phyloP scores from a whole-genome alignment of 116 monocot species.

The Posidonia oceanica region DNA sequence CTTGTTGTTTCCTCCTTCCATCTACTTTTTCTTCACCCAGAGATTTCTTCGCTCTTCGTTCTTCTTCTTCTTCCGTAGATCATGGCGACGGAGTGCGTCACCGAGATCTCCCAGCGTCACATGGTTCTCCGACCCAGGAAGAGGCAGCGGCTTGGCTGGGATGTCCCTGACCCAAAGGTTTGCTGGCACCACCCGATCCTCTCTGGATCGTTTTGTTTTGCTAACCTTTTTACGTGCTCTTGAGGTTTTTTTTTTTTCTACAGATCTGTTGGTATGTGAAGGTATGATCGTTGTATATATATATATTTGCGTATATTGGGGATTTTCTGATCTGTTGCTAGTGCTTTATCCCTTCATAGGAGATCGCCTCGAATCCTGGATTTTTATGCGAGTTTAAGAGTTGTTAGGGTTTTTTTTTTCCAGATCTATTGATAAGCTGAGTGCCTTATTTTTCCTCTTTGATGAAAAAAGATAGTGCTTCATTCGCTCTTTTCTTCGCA shows the following conservation, averaged over 20 bases:
- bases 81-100: slow-evolving; percentile 51
- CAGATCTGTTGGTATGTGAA: slow-evolving; percentile 19
- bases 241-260: neutral
- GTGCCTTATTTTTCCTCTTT: neutral
- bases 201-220: neutral
- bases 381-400: too few relatives aligned
- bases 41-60: neutral
- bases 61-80: neutral
- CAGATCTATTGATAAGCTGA: neutral
- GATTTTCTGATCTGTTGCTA: neutral
- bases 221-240: neutral
- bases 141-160: slow-evolving; percentile 66
- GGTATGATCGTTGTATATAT: slow-evolving; percentile 7
- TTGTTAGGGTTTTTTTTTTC: neutral
- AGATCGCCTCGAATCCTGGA: neutral
- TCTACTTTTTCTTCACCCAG: too few relatives aligned
- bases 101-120: slow-evolving; percentile 39
- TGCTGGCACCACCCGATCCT: neutral
- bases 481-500: neutral
- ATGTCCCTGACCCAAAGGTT: slow-evolving; percentile 40
- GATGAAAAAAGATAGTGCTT: too few relatives aligned
- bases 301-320: neutral
- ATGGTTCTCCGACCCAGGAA: slow-evolving; percentile 53
- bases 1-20: too few relatives aligned
- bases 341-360: neutral